Conservation (phyloP, 345 rosid genomes). For the Gossypium australe region DNA sequence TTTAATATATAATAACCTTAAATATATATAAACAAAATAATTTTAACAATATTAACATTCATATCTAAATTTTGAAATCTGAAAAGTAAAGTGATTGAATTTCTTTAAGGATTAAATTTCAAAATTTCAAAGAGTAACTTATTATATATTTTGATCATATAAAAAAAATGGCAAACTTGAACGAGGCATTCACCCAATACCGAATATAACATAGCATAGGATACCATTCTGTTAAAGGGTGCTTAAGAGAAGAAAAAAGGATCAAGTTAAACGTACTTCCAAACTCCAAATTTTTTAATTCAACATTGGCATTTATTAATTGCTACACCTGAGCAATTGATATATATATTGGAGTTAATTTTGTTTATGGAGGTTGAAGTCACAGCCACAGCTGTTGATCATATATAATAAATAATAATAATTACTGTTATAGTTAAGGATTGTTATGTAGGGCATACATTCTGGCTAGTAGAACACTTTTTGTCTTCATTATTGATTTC, state of each 20-base stretch:
- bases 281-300: not conserved
- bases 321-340: not conserved
- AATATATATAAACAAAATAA: no score
- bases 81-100: no score
- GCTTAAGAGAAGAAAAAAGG: not conserved
- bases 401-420: not conserved
- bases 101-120: no score
- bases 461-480: not conserved
- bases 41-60: no score
- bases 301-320: not conserved
- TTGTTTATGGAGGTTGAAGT: not conserved
- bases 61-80: no score
- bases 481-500: not conserved
- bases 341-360: not conserved
- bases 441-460: conserved; percentile 4
- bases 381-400: not conserved
- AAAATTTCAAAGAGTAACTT: no score
- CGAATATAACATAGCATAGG: not conserved
- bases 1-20: no score
- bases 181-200: not conserved
- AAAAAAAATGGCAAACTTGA: no score
- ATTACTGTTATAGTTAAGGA: not conserved
- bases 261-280: not conserved
- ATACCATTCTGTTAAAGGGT: not conserved
- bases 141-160: no score